phyloP scores from a whole-genome alignment of 768 basidiomycete genomes.

The Chalciporus piperatus region DNA sequence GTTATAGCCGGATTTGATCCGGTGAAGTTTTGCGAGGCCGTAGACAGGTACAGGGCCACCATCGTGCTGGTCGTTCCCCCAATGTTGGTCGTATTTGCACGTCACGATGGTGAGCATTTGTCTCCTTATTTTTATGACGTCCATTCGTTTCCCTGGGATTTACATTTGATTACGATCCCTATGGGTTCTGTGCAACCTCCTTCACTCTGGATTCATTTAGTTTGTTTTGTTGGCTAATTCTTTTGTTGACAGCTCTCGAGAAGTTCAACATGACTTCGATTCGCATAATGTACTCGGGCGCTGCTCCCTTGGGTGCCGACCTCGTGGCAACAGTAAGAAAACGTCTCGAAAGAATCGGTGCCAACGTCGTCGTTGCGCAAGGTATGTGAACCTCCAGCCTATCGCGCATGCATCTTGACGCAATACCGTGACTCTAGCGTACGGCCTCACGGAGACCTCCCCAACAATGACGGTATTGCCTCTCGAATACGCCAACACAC shows the following conservation, averaged over 20 bases:
- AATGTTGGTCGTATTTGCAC: constrained; percentile 71
- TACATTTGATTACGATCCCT: too few species aligned
- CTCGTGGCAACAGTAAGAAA: constrained; percentile 49
- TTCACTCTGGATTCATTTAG: not conserved
- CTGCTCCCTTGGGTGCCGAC: constrained; percentile 73
- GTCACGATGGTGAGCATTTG: constrained; percentile 57
- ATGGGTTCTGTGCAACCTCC: too few species aligned
- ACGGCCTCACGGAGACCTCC: constrained; percentile 81
- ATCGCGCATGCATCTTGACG: not conserved
- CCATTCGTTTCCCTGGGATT: too few species aligned
- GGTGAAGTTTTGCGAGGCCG: constrained; percentile 55
- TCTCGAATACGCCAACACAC: constrained; percentile 38
- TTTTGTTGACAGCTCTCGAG: constrained; percentile 45
- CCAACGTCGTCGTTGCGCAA: constrained; percentile 45
- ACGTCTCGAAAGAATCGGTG: constrained; percentile 41
- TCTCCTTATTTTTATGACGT: not conserved
- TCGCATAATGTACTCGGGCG: constrained; percentile 62
- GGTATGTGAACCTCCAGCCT: constrained; percentile 33
- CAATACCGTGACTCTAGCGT: constrained; percentile 42
- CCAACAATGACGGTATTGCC: constrained; percentile 64
- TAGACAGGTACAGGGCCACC: constrained; percentile 65
- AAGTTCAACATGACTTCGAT: constrained; percentile 67
- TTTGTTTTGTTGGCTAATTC: not conserved
- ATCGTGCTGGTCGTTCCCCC: constrained; percentile 70
- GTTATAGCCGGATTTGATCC: constrained; percentile 75